Conservation (phyloP, 163 green algal genomes). For the Scenedesmus sp. region DNA sequence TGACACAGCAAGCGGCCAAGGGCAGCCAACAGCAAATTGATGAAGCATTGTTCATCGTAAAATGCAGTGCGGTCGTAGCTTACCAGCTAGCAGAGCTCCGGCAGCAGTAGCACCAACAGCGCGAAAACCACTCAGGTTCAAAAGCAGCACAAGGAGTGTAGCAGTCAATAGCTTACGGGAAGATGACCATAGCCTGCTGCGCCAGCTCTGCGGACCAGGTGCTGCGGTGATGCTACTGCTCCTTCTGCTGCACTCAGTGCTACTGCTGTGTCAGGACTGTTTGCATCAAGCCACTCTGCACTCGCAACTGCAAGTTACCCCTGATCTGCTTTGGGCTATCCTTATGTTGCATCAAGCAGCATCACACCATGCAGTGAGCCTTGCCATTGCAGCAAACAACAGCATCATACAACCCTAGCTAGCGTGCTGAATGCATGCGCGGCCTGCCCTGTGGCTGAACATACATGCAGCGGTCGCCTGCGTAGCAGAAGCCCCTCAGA, state of each 20-base stretch:
- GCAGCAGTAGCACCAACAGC: constrained; percentile 2
- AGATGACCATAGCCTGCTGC: constrained; percentile 28
- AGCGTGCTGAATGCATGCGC: background rate
- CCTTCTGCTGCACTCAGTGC: background rate
- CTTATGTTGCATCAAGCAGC: background rate
- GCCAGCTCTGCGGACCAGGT: constrained; percentile 12
- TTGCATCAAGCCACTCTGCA: background rate
- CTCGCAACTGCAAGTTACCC: background rate
- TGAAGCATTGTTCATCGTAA: too few species aligned
- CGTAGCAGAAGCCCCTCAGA: background rate
- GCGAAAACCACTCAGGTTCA: background rate
- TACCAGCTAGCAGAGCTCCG: background rate
- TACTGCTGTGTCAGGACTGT: background rate
- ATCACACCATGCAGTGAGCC: background rate
- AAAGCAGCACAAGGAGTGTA: background rate
- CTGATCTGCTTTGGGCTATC: background rate
- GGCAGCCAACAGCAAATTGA: background rate
- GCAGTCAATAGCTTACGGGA: background rate
- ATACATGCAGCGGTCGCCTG: constrained; percentile 4
- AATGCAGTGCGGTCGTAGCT: background rate
- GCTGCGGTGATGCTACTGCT: background rate
- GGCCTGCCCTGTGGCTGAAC: background rate
- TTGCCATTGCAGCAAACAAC: background rate
- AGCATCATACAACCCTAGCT: background rate
- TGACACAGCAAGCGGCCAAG: background rate